These are phyloP conservation scores for Rhizopus stolonifer DNA, from an alignment of 371 early-diverging fungal genomes.

Conservation along the genomic window DNA sequence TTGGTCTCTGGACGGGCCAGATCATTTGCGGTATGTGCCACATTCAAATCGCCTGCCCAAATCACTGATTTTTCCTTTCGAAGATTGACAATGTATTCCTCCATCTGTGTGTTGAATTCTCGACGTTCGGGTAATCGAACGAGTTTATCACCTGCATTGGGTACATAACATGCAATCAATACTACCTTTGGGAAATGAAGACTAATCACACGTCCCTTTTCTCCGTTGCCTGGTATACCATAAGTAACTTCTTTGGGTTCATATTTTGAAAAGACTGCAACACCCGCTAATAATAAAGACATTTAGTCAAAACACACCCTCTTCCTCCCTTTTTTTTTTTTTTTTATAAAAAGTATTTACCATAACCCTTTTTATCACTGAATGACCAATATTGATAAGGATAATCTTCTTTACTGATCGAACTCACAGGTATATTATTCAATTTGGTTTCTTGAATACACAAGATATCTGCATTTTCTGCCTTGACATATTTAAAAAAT, in stretches of 20 bases:
- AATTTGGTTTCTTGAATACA: slow-evolving; percentile 89
- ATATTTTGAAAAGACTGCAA: slow-evolving; percentile 76
- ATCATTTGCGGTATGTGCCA: slow-evolving; percentile 82
- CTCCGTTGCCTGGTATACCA: slow-evolving; percentile 59
- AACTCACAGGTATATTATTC: slow-evolving; percentile 49
- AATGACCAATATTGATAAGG: slow-evolving; percentile 72
- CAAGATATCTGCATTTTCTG: slow-evolving; percentile 83
- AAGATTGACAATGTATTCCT: slow-evolving; percentile 64
- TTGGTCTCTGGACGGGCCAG: slow-evolving; percentile 83
- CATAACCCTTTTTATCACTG: slow-evolving; percentile 81
- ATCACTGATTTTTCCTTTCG: slow-evolving; percentile 76
- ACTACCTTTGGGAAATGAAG: slow-evolving; percentile 66
- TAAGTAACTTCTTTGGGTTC: slow-evolving; percentile 67
- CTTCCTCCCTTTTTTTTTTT: too few species aligned
- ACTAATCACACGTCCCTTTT: slow-evolving; percentile 77
- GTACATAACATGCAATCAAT: slow-evolving; percentile 79
- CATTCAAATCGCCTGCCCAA: slow-evolving; percentile 91
- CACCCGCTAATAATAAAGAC: slow-evolving; percentile 55
- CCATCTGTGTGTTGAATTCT: slow-evolving; percentile 71
- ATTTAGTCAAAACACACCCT: neutral
- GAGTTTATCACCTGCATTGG: slow-evolving; percentile 79
- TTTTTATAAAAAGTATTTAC: slow-evolving; percentile 26
- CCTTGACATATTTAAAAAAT: slow-evolving; percentile 70
- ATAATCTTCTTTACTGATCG: slow-evolving; percentile 60
- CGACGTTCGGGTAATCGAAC: slow-evolving; percentile 63